Conservation (phyloP, 1,139 yeast genomes). For the Arxiozyma bovina region DNA sequence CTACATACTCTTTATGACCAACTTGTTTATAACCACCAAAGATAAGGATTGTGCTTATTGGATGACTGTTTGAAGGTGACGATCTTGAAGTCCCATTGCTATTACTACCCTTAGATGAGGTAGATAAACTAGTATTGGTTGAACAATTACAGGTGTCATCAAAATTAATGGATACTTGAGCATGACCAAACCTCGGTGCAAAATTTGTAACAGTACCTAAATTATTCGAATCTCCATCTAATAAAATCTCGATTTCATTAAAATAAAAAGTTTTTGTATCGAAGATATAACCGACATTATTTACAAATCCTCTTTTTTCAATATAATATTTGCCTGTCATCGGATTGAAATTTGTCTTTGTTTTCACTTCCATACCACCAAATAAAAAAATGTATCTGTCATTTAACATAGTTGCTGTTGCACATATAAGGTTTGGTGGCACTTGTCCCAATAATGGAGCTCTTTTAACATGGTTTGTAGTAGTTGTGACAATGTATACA, state of each 20-base stretch:
- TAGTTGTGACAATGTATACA: slow-evolving; percentile 29
- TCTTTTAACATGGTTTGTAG: slow-evolving; percentile 30
- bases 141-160: background rate
- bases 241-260: slow-evolving; percentile 30
- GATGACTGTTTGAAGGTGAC: slow-evolving; percentile 1
- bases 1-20: slow-evolving; percentile 29
- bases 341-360: slow-evolving; percentile 25
- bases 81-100: slow-evolving; percentile 1
- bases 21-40: slow-evolving; percentile 38
- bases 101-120: background rate
- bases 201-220: slow-evolving; percentile 25
- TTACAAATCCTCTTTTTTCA: slow-evolving; percentile 30
- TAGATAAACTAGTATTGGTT: background rate
- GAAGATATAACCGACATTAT: slow-evolving; percentile 36
- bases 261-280: slow-evolving; percentile 35
- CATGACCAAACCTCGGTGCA: slow-evolving; percentile 41
- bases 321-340: slow-evolving; percentile 27
- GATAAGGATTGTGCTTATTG: slow-evolving; percentile 27
- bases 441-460: slow-evolving; percentile 27
- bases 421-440: slow-evolving; percentile 38
- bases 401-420: slow-evolving; percentile 33
- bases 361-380: slow-evolving; percentile 40
- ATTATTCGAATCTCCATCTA: background rate
- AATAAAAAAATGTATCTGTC: slow-evolving; percentile 36
- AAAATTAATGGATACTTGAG: slow-evolving; percentile 25